phyloP scores from a whole-genome alignment of 768 basidiomycete genomes.

The Psilocybe sp. region DNA sequence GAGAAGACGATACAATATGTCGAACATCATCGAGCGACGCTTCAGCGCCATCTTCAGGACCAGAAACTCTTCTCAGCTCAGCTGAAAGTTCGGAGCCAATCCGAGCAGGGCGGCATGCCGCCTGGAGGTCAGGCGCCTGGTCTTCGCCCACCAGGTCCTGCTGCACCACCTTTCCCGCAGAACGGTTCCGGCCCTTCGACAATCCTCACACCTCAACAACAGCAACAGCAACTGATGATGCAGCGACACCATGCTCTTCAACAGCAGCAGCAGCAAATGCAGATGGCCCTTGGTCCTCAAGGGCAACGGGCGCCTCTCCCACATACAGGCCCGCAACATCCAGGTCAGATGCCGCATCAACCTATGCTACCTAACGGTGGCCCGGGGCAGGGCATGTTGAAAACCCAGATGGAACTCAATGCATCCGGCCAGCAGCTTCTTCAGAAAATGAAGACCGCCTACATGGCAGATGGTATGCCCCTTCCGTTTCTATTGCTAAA shows the following conservation, averaged over 20 bases:
- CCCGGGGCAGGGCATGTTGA: too few relatives aligned
- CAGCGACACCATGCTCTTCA: constrained; percentile 7
- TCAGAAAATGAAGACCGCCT: not conserved
- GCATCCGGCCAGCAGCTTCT: constrained; percentile 5
- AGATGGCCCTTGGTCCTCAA: constrained; percentile 5
- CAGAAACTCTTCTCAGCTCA: constrained; percentile 33
- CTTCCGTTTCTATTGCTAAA: too few relatives aligned
- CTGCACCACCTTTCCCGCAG: not conserved
- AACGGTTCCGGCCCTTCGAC: not conserved
- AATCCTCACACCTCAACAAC: constrained; percentile 8
- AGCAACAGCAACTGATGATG: constrained; percentile 9
- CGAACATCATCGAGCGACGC: constrained; percentile 48
- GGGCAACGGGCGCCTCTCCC: not conserved
- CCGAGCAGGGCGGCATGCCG: too few relatives aligned
- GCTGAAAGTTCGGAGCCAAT: not conserved
- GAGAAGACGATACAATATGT: constrained; percentile 54
- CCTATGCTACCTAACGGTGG: not conserved
- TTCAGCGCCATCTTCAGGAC: constrained; percentile 40
- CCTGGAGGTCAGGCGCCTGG: not conserved
- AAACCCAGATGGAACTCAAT: too few relatives aligned
- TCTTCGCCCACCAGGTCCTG: not conserved
- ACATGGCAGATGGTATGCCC: too few relatives aligned
- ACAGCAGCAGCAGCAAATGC: constrained; percentile 2
- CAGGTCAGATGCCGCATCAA: constrained; percentile 7
- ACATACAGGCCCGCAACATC: not conserved